Percentiles rank a stretch among this genome's conserved stretches.
Conservation (phyloP, 1,284 basidiomycete species). For the Psilocybe mexicana region DNA sequence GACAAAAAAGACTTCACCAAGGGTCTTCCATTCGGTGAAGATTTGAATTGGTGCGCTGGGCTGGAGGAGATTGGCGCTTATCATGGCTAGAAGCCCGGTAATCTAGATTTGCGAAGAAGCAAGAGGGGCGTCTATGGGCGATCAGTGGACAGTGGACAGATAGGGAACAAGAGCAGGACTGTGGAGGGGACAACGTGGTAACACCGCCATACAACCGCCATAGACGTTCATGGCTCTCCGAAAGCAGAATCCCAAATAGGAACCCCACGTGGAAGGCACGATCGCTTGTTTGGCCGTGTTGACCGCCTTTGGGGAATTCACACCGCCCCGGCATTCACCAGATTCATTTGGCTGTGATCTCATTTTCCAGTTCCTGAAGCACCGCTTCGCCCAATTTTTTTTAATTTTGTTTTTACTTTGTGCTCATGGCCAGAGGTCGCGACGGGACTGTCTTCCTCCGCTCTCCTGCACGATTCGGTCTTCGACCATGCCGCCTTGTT, state of each 20-base stretch:
- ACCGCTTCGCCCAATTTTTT: conserved; percentile 25
- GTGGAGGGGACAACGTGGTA: conserved; percentile 10
- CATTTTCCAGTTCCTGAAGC: conserved; percentile 18
- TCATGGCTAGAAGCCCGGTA: conserved; percentile 6
- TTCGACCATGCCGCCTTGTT: conserved; percentile 15
- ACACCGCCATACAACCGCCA: conserved; percentile 30
- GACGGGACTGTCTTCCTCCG: conserved; percentile 28
- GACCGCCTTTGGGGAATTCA: conserved; percentile 1
- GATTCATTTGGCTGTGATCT: conserved; percentile 15
- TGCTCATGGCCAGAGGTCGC: conserved; percentile 20
- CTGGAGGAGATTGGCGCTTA: conserved; percentile 16
- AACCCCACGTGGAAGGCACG: conserved; percentile 21
- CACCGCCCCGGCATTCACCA: conserved; percentile 14
- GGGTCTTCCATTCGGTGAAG: conserved; percentile 3
- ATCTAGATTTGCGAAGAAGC: conserved; percentile 17
- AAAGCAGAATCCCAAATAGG: conserved; percentile 20
- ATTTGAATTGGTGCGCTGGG: neutral
- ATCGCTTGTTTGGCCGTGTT: conserved; percentile 11
- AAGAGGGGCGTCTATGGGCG: conserved; percentile 15
- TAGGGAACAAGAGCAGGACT: conserved; percentile 9
- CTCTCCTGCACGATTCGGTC: conserved; percentile 16
- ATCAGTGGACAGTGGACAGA: conserved; percentile 1
- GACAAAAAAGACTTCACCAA: neutral
- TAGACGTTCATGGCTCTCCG: conserved; percentile 23
- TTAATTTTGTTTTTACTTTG: conserved; percentile 13